Base-by-base conservation (phyloP, 2,329 filamentous ascomycete species). In the Diaporthe sp. region DNA sequence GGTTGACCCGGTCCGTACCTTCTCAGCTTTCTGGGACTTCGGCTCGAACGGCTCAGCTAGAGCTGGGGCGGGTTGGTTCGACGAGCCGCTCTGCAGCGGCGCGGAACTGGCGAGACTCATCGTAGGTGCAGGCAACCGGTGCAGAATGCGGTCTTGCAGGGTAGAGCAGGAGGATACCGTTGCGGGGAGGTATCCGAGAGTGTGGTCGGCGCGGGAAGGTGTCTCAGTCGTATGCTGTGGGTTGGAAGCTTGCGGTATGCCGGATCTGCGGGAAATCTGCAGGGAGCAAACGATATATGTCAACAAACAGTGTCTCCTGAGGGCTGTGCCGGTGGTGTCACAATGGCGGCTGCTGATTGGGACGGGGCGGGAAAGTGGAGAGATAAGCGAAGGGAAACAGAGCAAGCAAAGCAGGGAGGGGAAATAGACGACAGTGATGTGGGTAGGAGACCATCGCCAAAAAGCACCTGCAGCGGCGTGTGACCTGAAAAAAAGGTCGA, bases 1-100 rank as follows among this genome's bases (percentile, higher is more conserved):
- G 58, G 79, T 77, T 44, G 77, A 79, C 49, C 80, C 77, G n/a
- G 81, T 81, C 31, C 83, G 82, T 71, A 83, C 84, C 73, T 83
- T 82, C 77, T 84, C 82, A 74, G 79, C 42, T 51, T 76, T 77
- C 79, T 49, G 78, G 70, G 39, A 75, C 67, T 59, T 78, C 62
- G 34, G 79, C 51, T 79, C 78, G 68, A 79, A 76, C 9, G 78
- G 79, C 61, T 82, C 79, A 67, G 79, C 77, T 72, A 79, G 76
- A 42, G 79, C 79, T 61, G 82, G 79, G n/a, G 81, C 75, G 55
- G 79, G 71, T 74, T 78, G 74, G 61, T 76, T 75, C 79, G 81
- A 78, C 81, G 81, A 73, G 78, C 78, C 77, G 79, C 81, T 76
- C 70, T 79, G 78, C 67, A 75, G 70, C 71, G 80, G 78, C 70